Evolutionary conservation across 305 asterid species (phyloP).

Genomic region (Fraxinus sp.): DNA sequence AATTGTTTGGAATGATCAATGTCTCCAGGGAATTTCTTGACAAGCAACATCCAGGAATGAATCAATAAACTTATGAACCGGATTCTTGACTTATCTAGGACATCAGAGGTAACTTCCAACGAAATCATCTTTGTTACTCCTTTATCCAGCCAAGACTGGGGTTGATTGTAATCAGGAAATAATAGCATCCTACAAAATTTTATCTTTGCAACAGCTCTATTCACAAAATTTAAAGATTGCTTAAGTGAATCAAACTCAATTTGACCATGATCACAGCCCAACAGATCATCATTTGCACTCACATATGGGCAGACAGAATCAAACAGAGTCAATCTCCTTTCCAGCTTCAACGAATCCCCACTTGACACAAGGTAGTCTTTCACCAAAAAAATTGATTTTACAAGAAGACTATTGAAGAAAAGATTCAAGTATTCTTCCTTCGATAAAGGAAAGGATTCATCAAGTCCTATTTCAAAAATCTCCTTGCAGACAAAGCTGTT

Average conservation of each 20-base stretch:
- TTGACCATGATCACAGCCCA: slow-evolving; percentile 46
- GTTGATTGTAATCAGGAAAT: slow-evolving; percentile 37
- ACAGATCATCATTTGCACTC: slow-evolving; percentile 43
- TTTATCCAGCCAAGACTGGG: slow-evolving; percentile 31
- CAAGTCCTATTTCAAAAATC: slow-evolving; percentile 45
- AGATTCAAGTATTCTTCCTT: slow-evolving; percentile 46
- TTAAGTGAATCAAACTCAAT: slow-evolving; percentile 42
- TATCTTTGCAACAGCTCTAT: slow-evolving; percentile 66
- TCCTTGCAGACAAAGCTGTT: slow-evolving; percentile 46
- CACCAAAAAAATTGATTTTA: slow-evolving; percentile 54
- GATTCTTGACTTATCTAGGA: slow-evolving; percentile 45
- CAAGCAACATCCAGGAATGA: slow-evolving; percentile 64
- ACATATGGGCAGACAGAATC: slow-evolving; percentile 56
- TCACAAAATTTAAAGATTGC: slow-evolving; percentile 58
- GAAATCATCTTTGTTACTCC: slow-evolving; percentile 30
- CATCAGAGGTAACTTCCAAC: slow-evolving; percentile 40
- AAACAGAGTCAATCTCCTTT: slow-evolving; percentile 55
- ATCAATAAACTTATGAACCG: slow-evolving; percentile 56
- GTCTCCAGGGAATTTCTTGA: slow-evolving; percentile 45
- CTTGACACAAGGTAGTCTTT: slow-evolving; percentile 40
- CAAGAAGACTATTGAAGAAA: slow-evolving; percentile 69
- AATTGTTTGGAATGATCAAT: slow-evolving; percentile 34
- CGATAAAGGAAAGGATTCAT: slow-evolving; percentile 43
- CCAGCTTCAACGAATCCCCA: slow-evolving; percentile 41
- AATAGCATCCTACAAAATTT: slow-evolving; percentile 61